Conservation (phyloP, 345 rosid species). For the Raphanus raphanistrum region DNA sequence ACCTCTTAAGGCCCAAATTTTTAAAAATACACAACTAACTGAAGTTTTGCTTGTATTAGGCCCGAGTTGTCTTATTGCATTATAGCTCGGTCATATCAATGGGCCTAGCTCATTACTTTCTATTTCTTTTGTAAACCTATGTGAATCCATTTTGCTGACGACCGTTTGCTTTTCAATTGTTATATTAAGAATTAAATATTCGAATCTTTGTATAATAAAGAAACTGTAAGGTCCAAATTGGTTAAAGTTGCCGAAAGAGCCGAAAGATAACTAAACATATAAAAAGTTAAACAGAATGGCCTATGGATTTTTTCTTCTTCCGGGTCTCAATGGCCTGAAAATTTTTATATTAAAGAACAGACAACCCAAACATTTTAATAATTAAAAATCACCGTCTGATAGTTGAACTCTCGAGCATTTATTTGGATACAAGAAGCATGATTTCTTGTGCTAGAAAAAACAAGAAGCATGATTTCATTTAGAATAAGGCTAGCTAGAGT, state of each 20-base stretch:
- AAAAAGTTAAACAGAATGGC: not conserved
- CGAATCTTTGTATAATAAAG: constrained; percentile 9
- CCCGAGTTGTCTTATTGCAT: not conserved
- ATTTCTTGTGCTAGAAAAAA: not conserved
- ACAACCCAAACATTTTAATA: not conserved
- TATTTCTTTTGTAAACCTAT: not conserved
- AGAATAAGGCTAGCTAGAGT: not conserved
- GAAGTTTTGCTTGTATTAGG: not conserved
- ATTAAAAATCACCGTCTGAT: not conserved
- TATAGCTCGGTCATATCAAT: not conserved
- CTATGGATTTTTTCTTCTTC: not conserved
- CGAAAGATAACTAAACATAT: constrained; percentile 13
- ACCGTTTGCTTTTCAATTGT: constrained; percentile 1
- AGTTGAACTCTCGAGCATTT: constrained; percentile 15
- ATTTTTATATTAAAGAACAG: not conserved
- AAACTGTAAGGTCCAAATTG: constrained; percentile 7
- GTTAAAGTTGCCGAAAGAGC: constrained; percentile 7
- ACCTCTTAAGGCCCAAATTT: constrained; percentile 11
- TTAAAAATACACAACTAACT: not conserved
- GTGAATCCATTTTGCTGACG: not conserved
- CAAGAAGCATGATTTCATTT: constrained; percentile 3
- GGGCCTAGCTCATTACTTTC: constrained; percentile 4
- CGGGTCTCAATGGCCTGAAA: not conserved
- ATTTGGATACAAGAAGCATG: not conserved
- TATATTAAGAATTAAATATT: constrained; percentile 2